phyloP scores from a whole-genome alignment of 768 basidiomycete genomes.

The Termitomyces sp. region DNA sequence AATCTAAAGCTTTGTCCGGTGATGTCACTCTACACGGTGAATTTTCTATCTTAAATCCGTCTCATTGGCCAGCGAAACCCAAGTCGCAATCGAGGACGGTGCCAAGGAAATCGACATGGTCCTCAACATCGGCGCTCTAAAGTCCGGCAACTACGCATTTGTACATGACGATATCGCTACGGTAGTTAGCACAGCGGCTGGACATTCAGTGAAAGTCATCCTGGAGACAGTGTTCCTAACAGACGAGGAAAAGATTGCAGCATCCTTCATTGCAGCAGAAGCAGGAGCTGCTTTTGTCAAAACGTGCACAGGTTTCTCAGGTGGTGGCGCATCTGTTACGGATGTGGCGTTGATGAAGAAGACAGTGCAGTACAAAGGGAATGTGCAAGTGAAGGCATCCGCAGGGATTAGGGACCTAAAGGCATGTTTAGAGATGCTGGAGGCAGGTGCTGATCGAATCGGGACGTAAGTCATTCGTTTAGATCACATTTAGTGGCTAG shows the following conservation, averaged over 20 bases:
- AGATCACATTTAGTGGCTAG: not conserved
- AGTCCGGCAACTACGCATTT: slow-evolving; percentile 30
- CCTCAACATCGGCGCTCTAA: slow-evolving; percentile 43
- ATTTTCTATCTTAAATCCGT: not conserved
- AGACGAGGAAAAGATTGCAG: slow-evolving; percentile 42
- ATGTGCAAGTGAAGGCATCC: slow-evolving; percentile 47
- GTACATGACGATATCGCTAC: slow-evolving; percentile 37
- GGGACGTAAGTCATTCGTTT: slow-evolving; percentile 40
- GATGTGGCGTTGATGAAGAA: slow-evolving; percentile 43
- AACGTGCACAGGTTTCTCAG: slow-evolving; percentile 48
- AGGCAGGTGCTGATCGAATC: slow-evolving; percentile 47
- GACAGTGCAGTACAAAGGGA: slow-evolving; percentile 32
- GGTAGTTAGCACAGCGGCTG: slow-evolving; percentile 30
- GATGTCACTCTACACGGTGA: not conserved
- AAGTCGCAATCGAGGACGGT: slow-evolving; percentile 40
- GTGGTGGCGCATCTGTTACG: slow-evolving; percentile 40
- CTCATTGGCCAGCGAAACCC: slow-evolving; percentile 34
- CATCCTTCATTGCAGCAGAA: slow-evolving; percentile 42
- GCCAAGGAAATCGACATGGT: slow-evolving; percentile 52
- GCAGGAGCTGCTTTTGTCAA: slow-evolving; percentile 52
- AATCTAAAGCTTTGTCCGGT: slow-evolving; percentile 42
- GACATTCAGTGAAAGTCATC: slow-evolving; percentile 45
- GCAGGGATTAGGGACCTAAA: slow-evolving; percentile 47
- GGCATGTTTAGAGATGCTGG: slow-evolving; percentile 42
- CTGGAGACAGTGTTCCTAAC: slow-evolving; percentile 47